Evolutionary conservation across 2,329 filamentous ascomycete genomes (phyloP), one percentile per base, ranked within the genome.

Genomic region (Chaetomium sp.): DNA sequence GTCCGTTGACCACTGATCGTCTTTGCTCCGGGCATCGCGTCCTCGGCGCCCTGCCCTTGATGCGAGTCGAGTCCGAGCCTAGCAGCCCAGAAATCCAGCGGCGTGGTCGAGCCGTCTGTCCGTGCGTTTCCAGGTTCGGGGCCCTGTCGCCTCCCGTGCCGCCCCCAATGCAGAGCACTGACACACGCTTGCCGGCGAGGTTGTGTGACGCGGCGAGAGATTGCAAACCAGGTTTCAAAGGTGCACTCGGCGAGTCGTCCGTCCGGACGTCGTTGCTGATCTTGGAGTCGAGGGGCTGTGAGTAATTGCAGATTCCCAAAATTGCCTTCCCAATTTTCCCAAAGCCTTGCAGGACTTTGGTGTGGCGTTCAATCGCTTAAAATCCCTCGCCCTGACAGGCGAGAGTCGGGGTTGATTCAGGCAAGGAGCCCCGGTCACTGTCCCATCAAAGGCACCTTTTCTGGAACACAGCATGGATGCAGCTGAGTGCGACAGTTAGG

Each of bases 381-480:
- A 21, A 47, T 47, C 45, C n/a, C 45, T 23, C 9, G 38, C 38
- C 16, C 16, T 19, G 38, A n/a, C 33, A 19, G 33, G 8, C 33
- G 33, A 10, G 16, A n/a, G 16, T n/a, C 38, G 45, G n/a, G 9
- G 42, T 9, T 47, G n/a, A 23, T 21, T 21, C 7, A 10, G 42
- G 31, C 13, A 31, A 31, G 25, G n/a, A 33, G 35, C 38, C 42
- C 51, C 16, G 35, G 55, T 19, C 49, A 16, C 54, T n/a, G 66
- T 66, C 51, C 27, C 58, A 68, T 66, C 56, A 19, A 45, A 60
- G 13, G 42, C 57, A 50, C 66, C 29, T 62, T 62, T 68, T 66
- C 60, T 68, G 66, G 58, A 61, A 63, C 60, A 53, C 16, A 38
- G 8, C 49, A 49, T 31, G 29, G 45, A n/a, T 23, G 12, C 23